Evolutionary conservation across 2,329 filamentous ascomycete genomes (phyloP).

Genomic region (Pezicula carpinea): DNA sequence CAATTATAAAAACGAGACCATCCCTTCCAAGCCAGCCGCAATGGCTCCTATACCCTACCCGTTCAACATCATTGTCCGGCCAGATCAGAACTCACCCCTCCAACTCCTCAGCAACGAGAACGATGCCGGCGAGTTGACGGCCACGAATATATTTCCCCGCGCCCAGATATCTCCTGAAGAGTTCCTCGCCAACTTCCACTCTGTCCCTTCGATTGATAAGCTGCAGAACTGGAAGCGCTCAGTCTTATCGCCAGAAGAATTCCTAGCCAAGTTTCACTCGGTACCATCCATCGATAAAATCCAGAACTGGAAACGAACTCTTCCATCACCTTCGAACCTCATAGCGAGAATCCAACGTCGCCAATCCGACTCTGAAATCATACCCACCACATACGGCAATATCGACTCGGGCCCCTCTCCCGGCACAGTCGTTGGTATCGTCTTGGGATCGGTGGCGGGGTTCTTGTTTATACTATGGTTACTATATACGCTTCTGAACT

Average conservation of each 20-base stretch:
- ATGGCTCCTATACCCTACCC: background rate
- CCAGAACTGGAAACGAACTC: background rate
- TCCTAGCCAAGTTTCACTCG: no score
- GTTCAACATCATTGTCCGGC: background rate
- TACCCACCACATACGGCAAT: conserved; percentile 57
- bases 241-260: no score
- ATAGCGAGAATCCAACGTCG: conserved; percentile 1
- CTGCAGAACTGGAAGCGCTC: no score
- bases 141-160: background rate
- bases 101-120: background rate
- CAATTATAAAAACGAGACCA: background rate
- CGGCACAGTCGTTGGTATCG: conserved; percentile 56
- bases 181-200: no score
- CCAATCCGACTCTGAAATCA: conserved; percentile 34
- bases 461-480: conserved; percentile 50
- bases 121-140: background rate
- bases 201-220: no score
- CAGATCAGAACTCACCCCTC: background rate
- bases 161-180: background rate
- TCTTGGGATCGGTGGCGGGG: conserved; percentile 47
- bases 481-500: conserved; percentile 32
- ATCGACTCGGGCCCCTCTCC: conserved; percentile 47
- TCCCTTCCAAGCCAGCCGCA: background rate
- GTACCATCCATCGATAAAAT: no score
- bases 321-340: background rate